Evolutionary conservation across 257 asterid genomes (phyloP).

Genomic region (Rauvolfia tetraphylla): DNA sequence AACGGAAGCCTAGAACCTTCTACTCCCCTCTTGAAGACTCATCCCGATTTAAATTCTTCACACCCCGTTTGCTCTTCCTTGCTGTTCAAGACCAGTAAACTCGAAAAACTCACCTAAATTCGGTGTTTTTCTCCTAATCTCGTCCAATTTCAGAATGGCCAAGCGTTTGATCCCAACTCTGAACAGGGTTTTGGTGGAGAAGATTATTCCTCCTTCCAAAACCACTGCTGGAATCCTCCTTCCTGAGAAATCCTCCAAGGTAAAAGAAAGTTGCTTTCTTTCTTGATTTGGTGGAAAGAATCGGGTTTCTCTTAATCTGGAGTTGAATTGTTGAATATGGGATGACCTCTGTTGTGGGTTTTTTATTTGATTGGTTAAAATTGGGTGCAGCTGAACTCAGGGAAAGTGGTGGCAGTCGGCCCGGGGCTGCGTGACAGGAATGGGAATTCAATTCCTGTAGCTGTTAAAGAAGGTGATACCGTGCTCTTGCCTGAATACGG

Average conservation of each 20-base stretch:
- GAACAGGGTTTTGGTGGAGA: slow-evolving; percentile 85
- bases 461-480: slow-evolving; percentile 85
- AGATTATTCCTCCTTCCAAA: slow-evolving; percentile 69
- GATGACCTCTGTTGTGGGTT: slow-evolving; percentile 4
- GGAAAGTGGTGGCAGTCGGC: slow-evolving; percentile 79
- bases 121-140: background rate
- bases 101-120: too few relatives aligned
- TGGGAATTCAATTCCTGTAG: slow-evolving; percentile 62
- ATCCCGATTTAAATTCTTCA: background rate
- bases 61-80: background rate
- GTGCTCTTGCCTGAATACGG: slow-evolving; percentile 94
- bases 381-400: slow-evolving; percentile 69
- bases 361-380: background rate
- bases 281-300: background rate
- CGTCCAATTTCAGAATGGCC: slow-evolving; percentile 39
- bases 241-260: slow-evolving; percentile 82
- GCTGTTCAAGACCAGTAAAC: background rate
- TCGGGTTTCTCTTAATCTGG: background rate
- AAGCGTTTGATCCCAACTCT: slow-evolving; percentile 76
- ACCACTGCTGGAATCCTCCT: slow-evolving; percentile 85
- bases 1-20: slow-evolving; percentile 20
- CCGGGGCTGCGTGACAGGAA: slow-evolving; percentile 59
- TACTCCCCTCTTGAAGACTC: background rate
- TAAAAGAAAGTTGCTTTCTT: slow-evolving; percentile 4
- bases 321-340: background rate